Percentiles rank a stretch among this genome's conserved stretches.
Evolutionary conservation across 2,329 filamentous ascomycete species (phyloP).

Genomic region (Alternaria sp.): DNA sequence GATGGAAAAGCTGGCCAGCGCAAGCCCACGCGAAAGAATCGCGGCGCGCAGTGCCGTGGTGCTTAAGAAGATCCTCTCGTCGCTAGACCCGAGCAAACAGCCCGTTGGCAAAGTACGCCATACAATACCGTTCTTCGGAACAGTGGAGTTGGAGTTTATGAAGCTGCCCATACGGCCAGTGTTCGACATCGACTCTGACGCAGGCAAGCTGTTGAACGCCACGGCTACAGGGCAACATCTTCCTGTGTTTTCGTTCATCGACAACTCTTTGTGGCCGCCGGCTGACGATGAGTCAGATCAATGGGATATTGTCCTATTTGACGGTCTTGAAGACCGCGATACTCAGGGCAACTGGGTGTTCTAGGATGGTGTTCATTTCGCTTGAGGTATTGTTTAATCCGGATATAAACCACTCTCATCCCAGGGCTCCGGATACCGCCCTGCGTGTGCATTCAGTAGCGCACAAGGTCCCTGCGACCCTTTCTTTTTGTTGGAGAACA

Average conservation of each 20-base stretch:
- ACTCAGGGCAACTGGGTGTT: slow-evolving; percentile 47
- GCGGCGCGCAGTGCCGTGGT: slow-evolving; percentile 43
- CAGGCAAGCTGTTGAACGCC: slow-evolving; percentile 37
- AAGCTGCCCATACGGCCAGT: slow-evolving; percentile 39
- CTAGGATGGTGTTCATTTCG: neutral
- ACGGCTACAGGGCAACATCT: slow-evolving; percentile 34
- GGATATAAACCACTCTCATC: neutral
- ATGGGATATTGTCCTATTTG: slow-evolving; percentile 49
- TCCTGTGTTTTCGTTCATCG: slow-evolving; percentile 48
- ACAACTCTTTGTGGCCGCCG: slow-evolving; percentile 45
- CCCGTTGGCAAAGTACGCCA: slow-evolving; percentile 31
- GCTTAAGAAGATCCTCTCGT: slow-evolving; percentile 47
- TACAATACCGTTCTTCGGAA: slow-evolving; percentile 48
- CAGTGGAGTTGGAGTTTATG: slow-evolving; percentile 42
- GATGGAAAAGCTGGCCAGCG: slow-evolving; percentile 47
- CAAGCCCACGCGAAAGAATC: slow-evolving; percentile 45
- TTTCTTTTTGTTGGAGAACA: slow-evolving; percentile 1
- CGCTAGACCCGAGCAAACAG: slow-evolving; percentile 41
- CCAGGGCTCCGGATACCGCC: neutral
- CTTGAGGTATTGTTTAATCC: neutral
- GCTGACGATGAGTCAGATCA: slow-evolving; percentile 30
- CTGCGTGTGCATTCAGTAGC: slow-evolving; percentile 13
- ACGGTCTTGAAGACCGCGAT: slow-evolving; percentile 47
- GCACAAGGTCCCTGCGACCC: neutral
- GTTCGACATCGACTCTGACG: slow-evolving; percentile 44